Base-by-base conservation (phyloP, 495 filamentous ascomycete species). In the Daldinia grandis region DNA sequence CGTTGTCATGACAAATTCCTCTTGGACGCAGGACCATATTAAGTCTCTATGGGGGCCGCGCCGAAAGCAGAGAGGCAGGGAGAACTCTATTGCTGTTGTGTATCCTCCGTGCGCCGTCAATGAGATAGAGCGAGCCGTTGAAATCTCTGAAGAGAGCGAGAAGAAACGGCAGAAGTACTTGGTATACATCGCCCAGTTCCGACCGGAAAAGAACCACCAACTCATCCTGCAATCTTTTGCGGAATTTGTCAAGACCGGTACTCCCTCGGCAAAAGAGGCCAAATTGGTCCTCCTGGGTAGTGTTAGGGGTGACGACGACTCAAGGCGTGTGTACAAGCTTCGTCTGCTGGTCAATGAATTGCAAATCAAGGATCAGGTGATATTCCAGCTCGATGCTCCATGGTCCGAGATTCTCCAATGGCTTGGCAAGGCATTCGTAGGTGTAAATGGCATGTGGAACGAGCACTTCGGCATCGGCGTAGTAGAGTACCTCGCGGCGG, bases 401-500 rank as follows among this genome's bases (percentile, higher is more conserved):
- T 98, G 94, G 94, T 87, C 90, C 5, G 86, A 93, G 64, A 91
- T 99, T 44, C 84, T 96, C 12, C 83, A 88, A 24, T 93, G 92
- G 87, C 83, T 98, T 50, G 80, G 86, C 40, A 85, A 81, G 21
- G 86, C 89, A 31, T 94, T 87, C 58, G 84, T 98, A 25, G 95
- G 95, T 37, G 93, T 95, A 3, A 99, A 99, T 74, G 94, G 89
- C 61, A 99, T 99, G 95, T 99, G 96, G 95, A 98, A 97, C 76
- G 95, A 99, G 81, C 95, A 99, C 79, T 99, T 98, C 75, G 96
- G 95, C 17, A 99, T 99, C 68, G 95, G 95, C 5, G 94, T 98
- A 17, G 95, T 99, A 5, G 95, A 99, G 81, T 99, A 99, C 76
- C 95, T 97, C 78, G 95, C 95, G 7, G 96, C 95, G 0, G 95